These are phyloP conservation scores for Populus ilicifolia DNA, from an alignment of 345 rosid species.

Conservation along the genomic window DNA sequence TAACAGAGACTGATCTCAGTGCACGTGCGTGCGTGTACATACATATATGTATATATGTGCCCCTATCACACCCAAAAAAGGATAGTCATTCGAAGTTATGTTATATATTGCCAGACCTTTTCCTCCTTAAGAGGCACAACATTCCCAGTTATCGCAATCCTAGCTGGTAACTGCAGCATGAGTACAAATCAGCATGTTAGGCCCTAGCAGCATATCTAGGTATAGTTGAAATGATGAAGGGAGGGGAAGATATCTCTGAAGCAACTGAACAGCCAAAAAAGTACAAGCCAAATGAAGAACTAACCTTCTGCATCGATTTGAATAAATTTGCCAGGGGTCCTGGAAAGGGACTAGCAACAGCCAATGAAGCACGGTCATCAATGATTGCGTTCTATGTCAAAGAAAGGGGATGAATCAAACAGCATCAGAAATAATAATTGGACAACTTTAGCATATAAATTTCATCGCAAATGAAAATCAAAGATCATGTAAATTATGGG, in stretches of 20 bases:
- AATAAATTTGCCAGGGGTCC: constrained; percentile 60
- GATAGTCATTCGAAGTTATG: neutral
- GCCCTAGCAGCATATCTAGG: neutral
- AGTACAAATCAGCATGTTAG: constrained; percentile 9
- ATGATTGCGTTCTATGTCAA: constrained; percentile 60
- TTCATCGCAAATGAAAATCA: neutral
- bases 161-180: constrained; percentile 61
- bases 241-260: neutral
- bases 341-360: constrained; percentile 65
- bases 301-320: constrained; percentile 56
- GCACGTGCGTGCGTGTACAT: too few relatives aligned
- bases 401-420: constrained; percentile 6
- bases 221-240: too few relatives aligned
- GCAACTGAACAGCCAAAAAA: constrained; percentile 6
- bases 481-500: neutral
- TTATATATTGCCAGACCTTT: constrained; percentile 41
- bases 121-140: constrained; percentile 56
- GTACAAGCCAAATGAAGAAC: constrained; percentile 17
- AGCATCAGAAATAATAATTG: neutral
- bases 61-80: neutral
- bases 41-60: too few relatives aligned
- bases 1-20: too few relatives aligned
- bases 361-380: constrained; percentile 78
- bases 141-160: constrained; percentile 79
- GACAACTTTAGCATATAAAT: constrained; percentile 5